phyloP scores from a whole-genome alignment of 345 rosid species.

The Mallotus nudiflorus region DNA sequence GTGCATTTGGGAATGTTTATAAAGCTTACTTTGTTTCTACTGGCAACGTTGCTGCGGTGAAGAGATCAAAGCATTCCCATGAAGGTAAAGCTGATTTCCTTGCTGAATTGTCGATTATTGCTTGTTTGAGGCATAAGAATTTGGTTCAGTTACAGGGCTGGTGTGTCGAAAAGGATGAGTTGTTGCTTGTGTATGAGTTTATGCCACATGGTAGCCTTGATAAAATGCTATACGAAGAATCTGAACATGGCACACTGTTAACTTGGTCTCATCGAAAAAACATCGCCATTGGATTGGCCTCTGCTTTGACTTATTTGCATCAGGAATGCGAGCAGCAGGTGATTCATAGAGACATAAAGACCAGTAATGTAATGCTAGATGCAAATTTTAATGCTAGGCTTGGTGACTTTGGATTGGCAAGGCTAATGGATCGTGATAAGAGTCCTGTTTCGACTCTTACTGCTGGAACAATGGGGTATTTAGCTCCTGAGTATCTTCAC shows the following conservation, averaged over 20 bases:
- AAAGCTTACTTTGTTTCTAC: slow-evolving; percentile 61
- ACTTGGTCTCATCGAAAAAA: slow-evolving; percentile 74
- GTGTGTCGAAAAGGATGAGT: slow-evolving; percentile 84
- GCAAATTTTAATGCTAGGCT: slow-evolving; percentile 78
- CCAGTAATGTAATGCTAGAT: slow-evolving; percentile 92
- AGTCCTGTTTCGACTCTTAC: slow-evolving; percentile 94
- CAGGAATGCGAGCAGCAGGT: slow-evolving; percentile 96
- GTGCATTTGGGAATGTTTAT: slow-evolving; percentile 90
- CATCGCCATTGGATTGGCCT: slow-evolving; percentile 76
- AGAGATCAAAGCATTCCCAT: slow-evolving; percentile 73
- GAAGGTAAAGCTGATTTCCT: slow-evolving; percentile 89
- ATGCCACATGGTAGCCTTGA: slow-evolving; percentile 96
- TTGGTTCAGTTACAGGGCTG: slow-evolving; percentile 85
- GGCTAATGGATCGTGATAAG: slow-evolving; percentile 88
- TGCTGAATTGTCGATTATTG: slow-evolving; percentile 80
- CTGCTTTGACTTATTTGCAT: slow-evolving; percentile 75
- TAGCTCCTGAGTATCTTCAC: slow-evolving; percentile 97
- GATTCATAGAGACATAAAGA: slow-evolving; percentile 87
- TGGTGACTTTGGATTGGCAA: slow-evolving; percentile 91
- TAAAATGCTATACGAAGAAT: slow-evolving; percentile 61
- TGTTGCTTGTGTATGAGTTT: slow-evolving; percentile 89
- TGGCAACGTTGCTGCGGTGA: slow-evolving; percentile 71
- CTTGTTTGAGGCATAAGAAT: slow-evolving; percentile 93
- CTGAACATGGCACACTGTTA: slow-evolving; percentile 42
- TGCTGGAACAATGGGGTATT: slow-evolving; percentile 96